Conservation (phyloP, 495 filamentous ascomycete species). For the Podospora appendiculata region DNA sequence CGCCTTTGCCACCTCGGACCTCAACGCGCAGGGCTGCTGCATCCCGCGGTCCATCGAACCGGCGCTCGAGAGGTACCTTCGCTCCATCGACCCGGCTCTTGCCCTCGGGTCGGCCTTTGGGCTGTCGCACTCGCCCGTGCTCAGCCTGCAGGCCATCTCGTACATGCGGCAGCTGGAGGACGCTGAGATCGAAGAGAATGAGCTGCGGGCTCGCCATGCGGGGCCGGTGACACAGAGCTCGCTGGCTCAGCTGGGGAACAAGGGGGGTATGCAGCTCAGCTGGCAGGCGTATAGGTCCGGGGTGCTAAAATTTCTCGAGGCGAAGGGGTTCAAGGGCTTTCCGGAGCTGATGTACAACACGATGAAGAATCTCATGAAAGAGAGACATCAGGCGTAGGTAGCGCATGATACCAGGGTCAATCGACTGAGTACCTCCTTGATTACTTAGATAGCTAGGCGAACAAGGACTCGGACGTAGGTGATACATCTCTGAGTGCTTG, state of each 20-base stretch:
- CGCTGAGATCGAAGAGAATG: constrained; percentile 24
- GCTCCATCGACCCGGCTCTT: constrained; percentile 31
- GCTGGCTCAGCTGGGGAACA: constrained; percentile 52
- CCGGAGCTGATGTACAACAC: constrained; percentile 73
- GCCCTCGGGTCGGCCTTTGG: constrained; percentile 55
- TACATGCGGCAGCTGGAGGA: constrained; percentile 64
- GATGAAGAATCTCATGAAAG: constrained; percentile 61
- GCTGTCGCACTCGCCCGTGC: constrained; percentile 58
- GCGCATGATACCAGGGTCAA: no score
- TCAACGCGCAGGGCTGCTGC: constrained; percentile 67
- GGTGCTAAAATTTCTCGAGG: constrained; percentile 66
- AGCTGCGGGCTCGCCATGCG: constrained; percentile 48
- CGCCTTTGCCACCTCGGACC: constrained; percentile 59
- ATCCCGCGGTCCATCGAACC: constrained; percentile 41
- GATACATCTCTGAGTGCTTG: no score
- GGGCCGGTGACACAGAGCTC: constrained; percentile 71
- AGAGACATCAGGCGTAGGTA: constrained; percentile 7
- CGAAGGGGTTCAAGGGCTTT: constrained; percentile 57
- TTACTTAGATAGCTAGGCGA: no score
- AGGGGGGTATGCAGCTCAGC: constrained; percentile 59
- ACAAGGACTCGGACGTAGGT: no score
- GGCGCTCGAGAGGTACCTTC: constrained; percentile 39
- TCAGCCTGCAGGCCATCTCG: constrained; percentile 58
- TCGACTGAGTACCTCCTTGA: no score
- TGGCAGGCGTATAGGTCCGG: constrained; percentile 71